A percentile compares a stretch with the other conserved stretches of the same genome.
Conservation (phyloP, 306 rosid genomes). For the Malus domestica region DNA sequence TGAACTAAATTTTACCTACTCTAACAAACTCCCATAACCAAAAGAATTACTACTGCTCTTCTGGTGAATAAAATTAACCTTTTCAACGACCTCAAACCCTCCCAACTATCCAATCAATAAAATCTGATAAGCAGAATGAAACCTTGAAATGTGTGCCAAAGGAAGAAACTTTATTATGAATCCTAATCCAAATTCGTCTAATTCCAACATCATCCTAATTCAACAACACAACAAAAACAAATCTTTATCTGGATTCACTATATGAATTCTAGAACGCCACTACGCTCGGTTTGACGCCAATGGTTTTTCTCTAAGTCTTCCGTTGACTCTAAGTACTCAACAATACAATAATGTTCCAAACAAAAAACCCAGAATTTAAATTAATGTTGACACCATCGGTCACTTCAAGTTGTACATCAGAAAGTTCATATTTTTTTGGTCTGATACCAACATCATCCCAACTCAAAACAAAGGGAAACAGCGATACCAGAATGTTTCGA, state of each 20-base stretch:
- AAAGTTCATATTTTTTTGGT: no score
- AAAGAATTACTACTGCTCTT: background rate
- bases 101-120: background rate
- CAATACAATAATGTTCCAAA: no score
- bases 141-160: background rate
- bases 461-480: no score
- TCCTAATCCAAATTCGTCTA: background rate
- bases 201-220: background rate
- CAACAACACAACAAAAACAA: background rate
- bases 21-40: background rate
- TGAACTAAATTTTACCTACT: slow-evolving; percentile 6
- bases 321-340: no score
- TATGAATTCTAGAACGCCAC: no score
- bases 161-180: background rate
- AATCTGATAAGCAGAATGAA: background rate
- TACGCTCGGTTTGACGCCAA: no score
- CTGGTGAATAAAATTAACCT: slow-evolving; percentile 11
- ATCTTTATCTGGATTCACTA: background rate
- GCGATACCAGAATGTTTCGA: no score
- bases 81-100: slow-evolving; percentile 10
- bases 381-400: no score
- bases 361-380: slow-evolving; percentile 3
- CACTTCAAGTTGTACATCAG: no score
- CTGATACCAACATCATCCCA: no score
- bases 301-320: no score